Evolutionary conservation across 805 yeast species (phyloP).

Genomic region (Zygoascus bituminiphila): DNA sequence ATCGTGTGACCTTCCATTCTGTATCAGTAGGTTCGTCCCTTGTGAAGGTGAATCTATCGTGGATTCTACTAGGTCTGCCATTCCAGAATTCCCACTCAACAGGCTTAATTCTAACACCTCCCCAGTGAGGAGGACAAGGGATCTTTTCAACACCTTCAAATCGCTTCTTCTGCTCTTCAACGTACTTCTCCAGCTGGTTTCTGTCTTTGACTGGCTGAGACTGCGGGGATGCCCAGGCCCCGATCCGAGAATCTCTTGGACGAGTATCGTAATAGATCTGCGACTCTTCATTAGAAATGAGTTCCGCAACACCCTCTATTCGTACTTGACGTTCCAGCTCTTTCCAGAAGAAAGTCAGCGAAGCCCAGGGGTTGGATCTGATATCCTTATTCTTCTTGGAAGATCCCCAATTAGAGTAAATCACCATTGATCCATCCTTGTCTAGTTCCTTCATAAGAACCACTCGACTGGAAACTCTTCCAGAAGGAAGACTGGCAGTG

Average conservation of each 20-base stretch:
- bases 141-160: constrained; percentile 57
- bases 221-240: constrained; percentile 97
- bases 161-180: constrained; percentile 41
- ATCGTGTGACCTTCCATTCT: constrained; percentile 57
- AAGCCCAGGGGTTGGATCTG: constrained; percentile 64
- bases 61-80: constrained; percentile 82
- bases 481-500: constrained; percentile 81
- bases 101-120: constrained; percentile 84
- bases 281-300: constrained; percentile 62
- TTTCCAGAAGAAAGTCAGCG: constrained; percentile 89
- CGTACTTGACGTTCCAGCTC: constrained; percentile 86
- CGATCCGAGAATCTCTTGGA: constrained; percentile 88
- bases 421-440: constrained; percentile 60
- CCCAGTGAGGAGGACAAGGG: constrained; percentile 94
- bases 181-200: constrained; percentile 51
- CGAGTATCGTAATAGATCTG: constrained; percentile 75
- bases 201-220: constrained; percentile 51
- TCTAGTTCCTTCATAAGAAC: constrained; percentile 89
- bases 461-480: constrained; percentile 78
- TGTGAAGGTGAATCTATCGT: constrained; percentile 73
- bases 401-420: constrained; percentile 86
- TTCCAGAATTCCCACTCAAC: constrained; percentile 96
- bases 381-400: constrained; percentile 76
- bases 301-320: constrained; percentile 78
- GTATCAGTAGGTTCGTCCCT: constrained; percentile 40